phyloP scores from a whole-genome alignment of 768 basidiomycete species.

The Boletus bicolor region DNA sequence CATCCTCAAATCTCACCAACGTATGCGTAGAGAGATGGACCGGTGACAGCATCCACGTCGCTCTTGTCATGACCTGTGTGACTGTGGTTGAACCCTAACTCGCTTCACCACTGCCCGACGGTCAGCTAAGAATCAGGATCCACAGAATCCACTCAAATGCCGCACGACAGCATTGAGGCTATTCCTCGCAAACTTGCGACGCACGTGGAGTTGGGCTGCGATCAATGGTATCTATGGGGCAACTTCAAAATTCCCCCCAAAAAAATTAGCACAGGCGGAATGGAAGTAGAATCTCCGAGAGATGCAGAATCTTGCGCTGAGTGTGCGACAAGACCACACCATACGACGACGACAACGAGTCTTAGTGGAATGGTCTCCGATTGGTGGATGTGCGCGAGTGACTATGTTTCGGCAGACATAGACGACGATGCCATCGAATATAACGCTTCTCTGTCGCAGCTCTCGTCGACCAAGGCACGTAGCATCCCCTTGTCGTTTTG shows the following conservation, averaged over 20 bases:
- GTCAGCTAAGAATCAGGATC: too few relatives aligned
- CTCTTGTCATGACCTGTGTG: too few relatives aligned
- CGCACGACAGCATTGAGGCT: too few relatives aligned
- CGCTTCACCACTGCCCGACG: too few relatives aligned
- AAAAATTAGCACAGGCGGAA: not conserved
- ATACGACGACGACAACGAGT: not conserved
- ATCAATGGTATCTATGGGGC: not conserved
- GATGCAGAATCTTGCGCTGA: not conserved
- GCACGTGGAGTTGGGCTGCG: too few relatives aligned
- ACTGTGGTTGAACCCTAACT: too few relatives aligned
- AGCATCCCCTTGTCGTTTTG: constrained; percentile 49
- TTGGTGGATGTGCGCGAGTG: not conserved
- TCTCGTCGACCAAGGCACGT: constrained; percentile 55
- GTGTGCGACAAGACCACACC: not conserved
- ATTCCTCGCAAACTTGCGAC: too few relatives aligned
- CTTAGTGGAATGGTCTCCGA: not conserved
- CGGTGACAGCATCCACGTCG: too few relatives aligned
- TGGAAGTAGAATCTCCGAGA: not conserved
- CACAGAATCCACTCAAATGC: too few relatives aligned
- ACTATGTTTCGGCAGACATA: not conserved
- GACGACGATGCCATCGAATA: constrained; percentile 35
- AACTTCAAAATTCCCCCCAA: not conserved
- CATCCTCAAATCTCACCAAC: too few relatives aligned
- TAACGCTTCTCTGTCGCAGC: constrained; percentile 48
- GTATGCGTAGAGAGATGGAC: too few relatives aligned